Base-by-base conservation (phyloP, 1,139 yeast species). In the Pichia kudriavzevii region DNA sequence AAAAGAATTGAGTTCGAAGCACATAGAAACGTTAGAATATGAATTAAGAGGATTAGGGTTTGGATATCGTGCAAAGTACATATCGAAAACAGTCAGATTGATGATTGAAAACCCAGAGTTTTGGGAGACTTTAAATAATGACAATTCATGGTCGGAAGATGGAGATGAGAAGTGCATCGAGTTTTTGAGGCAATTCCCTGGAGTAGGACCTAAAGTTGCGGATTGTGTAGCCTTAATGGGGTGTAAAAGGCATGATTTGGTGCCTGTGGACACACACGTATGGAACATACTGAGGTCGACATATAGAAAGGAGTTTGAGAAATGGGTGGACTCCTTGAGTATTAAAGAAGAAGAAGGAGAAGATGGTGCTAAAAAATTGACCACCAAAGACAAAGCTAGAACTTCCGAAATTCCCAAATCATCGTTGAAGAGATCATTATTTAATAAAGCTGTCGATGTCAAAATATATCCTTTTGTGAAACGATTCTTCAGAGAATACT, bases 141-240 rank as follows among this genome's bases (percentile, higher is more conserved):
- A 28, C 11, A 31, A 37, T 16, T 59, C 88, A 22, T 27, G 32
- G 33, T n/a, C n/a, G n/a, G n/a, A n/a, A n/a, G 25, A 17, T 9
- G 39, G 49, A 0, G 69, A 68, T 33, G 71, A 69, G 7, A 79
- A 84, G 1, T 49, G 55, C 25, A 82, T 81, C 43, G 71, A 72
- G 13, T 77, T 72, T 41, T 60, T 93, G 30, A 61, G 81, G 42
- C 69, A 72, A 44, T 78, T 82, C 44, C 67, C 72, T 3, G 99
- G 99, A 0, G 96, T 93, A 0, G 99, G 99, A 0, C 97, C 98
- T 1, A 91, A 91, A 59, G 98, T 91, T 1, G 96, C 99, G 0
- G 98, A 93, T 50, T 91, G 99, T 56, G 83, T 80, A 45, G 80
- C 94, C 46, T 63, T 91, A 26, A 88, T 91, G 96, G 82, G 95